phyloP scores from a whole-genome alignment of 164 flowering plant species.

The Magnolia kwangsiensis region DNA sequence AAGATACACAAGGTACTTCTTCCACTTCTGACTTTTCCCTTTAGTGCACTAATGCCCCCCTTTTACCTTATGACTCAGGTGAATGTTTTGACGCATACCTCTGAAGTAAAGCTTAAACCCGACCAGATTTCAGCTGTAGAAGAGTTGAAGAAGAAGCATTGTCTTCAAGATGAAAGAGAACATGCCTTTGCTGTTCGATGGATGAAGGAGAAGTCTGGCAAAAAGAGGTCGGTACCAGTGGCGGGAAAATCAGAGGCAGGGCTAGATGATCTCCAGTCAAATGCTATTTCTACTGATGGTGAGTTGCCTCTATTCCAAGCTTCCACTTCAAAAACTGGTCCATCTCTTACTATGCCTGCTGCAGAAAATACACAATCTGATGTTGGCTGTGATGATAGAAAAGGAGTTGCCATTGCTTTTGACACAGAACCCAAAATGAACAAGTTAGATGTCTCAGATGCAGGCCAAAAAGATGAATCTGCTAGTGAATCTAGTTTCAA shows the following conservation, averaged over 20 bases:
- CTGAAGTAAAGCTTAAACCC: conserved; percentile 25
- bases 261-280: not conserved
- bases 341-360: not conserved
- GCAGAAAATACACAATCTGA: not conserved
- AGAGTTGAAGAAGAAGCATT: conserved; percentile 31
- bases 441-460: not conserved
- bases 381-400: not conserved
- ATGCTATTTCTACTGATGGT: not conserved
- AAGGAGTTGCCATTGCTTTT: not conserved
- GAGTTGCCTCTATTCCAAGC: not conserved
- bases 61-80: conserved; percentile 33
- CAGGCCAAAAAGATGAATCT: not conserved
- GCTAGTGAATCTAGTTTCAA: not conserved
- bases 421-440: not conserved
- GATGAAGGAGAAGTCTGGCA: not conserved
- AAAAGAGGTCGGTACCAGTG: not conserved
- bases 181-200: conserved; percentile 4
- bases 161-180: conserved; percentile 39
- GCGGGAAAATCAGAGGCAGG: not conserved
- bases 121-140: conserved; percentile 20
- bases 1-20: not conserved
- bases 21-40: not conserved
- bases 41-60: not conserved
- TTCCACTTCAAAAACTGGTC: not conserved
- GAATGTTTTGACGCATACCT: conserved; percentile 61